These are phyloP conservation scores for Apophysomyces trapeziformis DNA, from an alignment of 371 early-diverging fungal genomes.

Conservation along the genomic window DNA sequence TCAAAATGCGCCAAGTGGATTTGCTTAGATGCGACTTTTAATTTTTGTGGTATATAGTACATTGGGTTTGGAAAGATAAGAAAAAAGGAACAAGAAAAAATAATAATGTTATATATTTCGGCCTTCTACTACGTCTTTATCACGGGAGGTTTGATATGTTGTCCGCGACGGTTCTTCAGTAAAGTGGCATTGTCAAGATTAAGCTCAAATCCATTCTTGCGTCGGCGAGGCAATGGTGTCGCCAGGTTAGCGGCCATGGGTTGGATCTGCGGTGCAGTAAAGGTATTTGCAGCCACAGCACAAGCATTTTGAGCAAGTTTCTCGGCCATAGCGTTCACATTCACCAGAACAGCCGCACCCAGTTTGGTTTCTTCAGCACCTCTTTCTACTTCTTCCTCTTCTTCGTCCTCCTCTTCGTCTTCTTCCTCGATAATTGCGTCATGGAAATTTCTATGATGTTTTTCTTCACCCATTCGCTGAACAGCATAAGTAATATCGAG, in stretches of 20 bases:
- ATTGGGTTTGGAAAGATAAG: background rate
- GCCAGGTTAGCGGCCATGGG: background rate
- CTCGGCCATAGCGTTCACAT: conserved; percentile 6
- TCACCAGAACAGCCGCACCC: background rate
- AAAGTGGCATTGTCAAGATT: conserved; percentile 52
- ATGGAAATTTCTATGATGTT: conserved; percentile 28
- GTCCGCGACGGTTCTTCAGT: conserved; percentile 45
- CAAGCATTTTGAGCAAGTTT: conserved; percentile 7
- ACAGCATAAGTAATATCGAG: conserved; percentile 59
- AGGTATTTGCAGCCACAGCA: conserved; percentile 1
- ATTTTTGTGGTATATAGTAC: background rate
- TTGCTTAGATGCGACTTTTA: no score
- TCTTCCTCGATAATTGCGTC: conserved; percentile 17
- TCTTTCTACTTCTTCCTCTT: conserved; percentile 15
- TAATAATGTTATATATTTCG: background rate
- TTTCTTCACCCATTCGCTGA: conserved; percentile 59
- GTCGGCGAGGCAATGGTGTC: background rate
- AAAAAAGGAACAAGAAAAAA: background rate
- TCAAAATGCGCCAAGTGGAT: no score
- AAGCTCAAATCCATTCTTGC: conserved; percentile 43
- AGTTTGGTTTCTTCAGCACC: background rate
- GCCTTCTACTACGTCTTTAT: background rate
- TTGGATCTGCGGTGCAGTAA: background rate
- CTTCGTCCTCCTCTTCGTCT: conserved; percentile 11
- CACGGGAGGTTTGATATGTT: background rate